Conservation (phyloP, 768 basidiomycete genomes). For the Suillus sp. region DNA sequence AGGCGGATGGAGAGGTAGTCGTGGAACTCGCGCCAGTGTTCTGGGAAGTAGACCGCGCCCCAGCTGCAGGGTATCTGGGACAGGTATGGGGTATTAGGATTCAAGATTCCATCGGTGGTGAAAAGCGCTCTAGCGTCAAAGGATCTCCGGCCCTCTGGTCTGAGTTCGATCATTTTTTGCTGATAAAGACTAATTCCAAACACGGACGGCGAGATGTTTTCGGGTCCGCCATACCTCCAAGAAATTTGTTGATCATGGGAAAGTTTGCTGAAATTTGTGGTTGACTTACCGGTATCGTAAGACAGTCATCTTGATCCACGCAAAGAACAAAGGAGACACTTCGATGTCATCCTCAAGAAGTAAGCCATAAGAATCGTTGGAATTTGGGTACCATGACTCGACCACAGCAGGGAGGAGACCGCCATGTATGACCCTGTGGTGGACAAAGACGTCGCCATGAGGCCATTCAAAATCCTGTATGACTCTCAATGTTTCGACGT, state of each 20-base stretch:
- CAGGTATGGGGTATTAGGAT: conserved; percentile 69
- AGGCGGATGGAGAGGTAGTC: conserved; percentile 71
- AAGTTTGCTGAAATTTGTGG: neutral
- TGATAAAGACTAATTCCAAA: conserved; percentile 88
- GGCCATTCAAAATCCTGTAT: conserved; percentile 58
- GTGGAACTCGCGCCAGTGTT: conserved; percentile 89
- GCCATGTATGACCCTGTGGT: conserved; percentile 76
- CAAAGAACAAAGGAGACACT: conserved; percentile 81
- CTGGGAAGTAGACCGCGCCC: conserved; percentile 90
- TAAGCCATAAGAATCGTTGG: conserved; percentile 74
- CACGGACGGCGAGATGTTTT: conserved; percentile 46
- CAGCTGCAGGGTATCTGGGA: conserved; percentile 90
- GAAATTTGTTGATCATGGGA: conserved; percentile 7
- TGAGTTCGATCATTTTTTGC: conserved; percentile 79
- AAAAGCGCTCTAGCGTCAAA: conserved; percentile 72
- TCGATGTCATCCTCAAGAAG: conserved; percentile 88
- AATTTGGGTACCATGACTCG: conserved; percentile 85
- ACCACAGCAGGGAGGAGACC: conserved; percentile 83
- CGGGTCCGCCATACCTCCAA: conserved; percentile 54
- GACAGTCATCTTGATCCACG: conserved; percentile 82
- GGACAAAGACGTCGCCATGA: conserved; percentile 58
- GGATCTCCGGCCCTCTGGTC: conserved; percentile 60
- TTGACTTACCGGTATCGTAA: conserved; percentile 68
- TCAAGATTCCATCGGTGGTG: conserved; percentile 36
- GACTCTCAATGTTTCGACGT: conserved; percentile 56